Evolutionary conservation across 2,329 filamentous ascomycete species (phyloP).

Genomic region (Dactylellina haptotyla): DNA sequence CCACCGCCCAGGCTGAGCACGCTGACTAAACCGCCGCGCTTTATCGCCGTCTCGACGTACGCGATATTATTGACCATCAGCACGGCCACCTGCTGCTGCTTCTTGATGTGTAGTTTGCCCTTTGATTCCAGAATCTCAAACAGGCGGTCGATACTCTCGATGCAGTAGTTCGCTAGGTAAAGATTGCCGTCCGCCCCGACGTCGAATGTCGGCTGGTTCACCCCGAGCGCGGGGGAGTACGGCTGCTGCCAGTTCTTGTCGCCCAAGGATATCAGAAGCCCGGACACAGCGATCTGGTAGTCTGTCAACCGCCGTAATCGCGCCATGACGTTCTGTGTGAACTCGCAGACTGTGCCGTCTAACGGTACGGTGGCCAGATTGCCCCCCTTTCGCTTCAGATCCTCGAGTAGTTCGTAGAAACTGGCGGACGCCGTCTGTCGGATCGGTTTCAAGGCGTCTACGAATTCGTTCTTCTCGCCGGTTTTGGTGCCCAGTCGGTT

Average conservation of each 20-base stretch:
- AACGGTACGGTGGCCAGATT: conserved; percentile 74
- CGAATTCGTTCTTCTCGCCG: conserved; percentile 83
- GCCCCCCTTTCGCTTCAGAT: conserved; percentile 77
- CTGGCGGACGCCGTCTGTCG: conserved; percentile 91
- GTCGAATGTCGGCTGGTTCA: conserved; percentile 76
- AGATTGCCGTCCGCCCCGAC: conserved; percentile 87
- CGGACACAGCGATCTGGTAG: conserved; percentile 85
- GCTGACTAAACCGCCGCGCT: conserved; percentile 78
- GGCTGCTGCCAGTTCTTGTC: conserved; percentile 85
- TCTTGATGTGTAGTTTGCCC: conserved; percentile 76
- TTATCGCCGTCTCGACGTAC: conserved; percentile 84
- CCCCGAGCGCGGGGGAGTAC: conserved; percentile 68
- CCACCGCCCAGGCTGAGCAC: conserved; percentile 72
- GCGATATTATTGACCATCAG: conserved; percentile 90
- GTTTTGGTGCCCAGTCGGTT: conserved; percentile 82
- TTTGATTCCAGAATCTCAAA: conserved; percentile 80
- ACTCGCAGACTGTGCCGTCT: conserved; percentile 80
- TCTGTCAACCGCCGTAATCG: conserved; percentile 86
- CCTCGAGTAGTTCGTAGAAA: conserved; percentile 82
- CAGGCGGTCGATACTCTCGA: conserved; percentile 85
- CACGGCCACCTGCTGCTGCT: conserved; percentile 81
- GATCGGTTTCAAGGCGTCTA: conserved; percentile 86
- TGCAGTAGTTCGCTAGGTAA: conserved; percentile 88
- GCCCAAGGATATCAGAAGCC: conserved; percentile 89
- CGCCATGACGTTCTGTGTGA: conserved; percentile 85